phyloP scores from a whole-genome alignment of 129 eudicot genomes.

The Chrysanthemum makinoi region DNA sequence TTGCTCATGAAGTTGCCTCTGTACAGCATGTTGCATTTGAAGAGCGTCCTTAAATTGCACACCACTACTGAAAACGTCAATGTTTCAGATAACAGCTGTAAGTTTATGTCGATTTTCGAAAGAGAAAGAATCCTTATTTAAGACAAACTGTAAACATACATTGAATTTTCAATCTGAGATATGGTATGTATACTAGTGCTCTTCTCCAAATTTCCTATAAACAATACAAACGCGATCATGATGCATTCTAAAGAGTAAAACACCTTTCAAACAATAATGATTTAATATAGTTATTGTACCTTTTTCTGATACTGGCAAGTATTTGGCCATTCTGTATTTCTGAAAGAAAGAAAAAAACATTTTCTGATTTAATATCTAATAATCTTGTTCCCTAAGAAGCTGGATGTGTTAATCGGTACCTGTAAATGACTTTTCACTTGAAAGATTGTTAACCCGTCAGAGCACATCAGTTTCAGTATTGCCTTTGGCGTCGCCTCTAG shows the following conservation, averaged over 20 bases:
- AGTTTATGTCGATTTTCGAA: background rate
- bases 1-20: conserved; percentile 77
- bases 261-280: background rate
- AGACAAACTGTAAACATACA: conserved; percentile 29
- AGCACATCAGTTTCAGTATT: conserved; percentile 77
- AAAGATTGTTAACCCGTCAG: conserved; percentile 81
- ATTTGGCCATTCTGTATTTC: conserved; percentile 84
- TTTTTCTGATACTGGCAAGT: conserved; percentile 67
- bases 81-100: background rate
- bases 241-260: background rate
- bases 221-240: background rate
- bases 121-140: background rate
- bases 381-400: background rate
- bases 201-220: conserved; percentile 49
- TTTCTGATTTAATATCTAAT: background rate
- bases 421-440: conserved; percentile 96
- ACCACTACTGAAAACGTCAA: conserved; percentile 37
- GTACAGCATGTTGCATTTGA: conserved; percentile 69
- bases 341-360: conserved; percentile 21
- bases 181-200: conserved; percentile 33
- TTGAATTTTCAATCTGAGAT: conserved; percentile 44
- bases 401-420: conserved; percentile 32
- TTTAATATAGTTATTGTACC: conserved; percentile 39
- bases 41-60: conserved; percentile 69
- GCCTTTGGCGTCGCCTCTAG: conserved; percentile 97